Conservation (phyloP, 768 basidiomycete genomes). For the Trametes cubensis region DNA sequence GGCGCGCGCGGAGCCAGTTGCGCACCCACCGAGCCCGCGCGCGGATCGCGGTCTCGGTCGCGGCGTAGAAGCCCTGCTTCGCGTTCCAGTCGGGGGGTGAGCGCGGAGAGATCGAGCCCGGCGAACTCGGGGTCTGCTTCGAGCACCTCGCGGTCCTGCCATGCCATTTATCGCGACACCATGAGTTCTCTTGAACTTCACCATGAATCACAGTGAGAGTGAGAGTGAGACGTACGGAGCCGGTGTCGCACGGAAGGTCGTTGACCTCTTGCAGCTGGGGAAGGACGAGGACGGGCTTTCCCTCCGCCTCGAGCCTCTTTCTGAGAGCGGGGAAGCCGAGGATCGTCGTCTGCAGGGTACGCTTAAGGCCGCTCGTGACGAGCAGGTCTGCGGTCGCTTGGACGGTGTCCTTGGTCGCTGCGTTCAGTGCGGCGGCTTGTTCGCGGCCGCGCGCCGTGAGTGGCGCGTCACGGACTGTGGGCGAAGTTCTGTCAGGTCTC, state of each 20-base stretch:
- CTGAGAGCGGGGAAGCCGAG: slow-evolving; percentile 30
- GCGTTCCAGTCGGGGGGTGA: slow-evolving; percentile 34
- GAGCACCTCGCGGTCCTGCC: slow-evolving; percentile 31
- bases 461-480: slow-evolving; percentile 32
- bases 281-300: slow-evolving; percentile 30
- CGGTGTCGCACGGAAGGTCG: slow-evolving; percentile 33
- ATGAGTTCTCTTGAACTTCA: background rate
- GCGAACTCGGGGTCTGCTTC: slow-evolving; percentile 34
- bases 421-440: slow-evolving; percentile 30
- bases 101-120: slow-evolving; percentile 32
- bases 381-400: slow-evolving; percentile 32
- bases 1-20: slow-evolving; percentile 32
- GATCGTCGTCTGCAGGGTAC: slow-evolving; percentile 33
- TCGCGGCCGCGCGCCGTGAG: slow-evolving; percentile 31
- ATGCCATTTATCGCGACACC: background rate
- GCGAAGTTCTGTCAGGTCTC: background rate
- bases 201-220: background rate
- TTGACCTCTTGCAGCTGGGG: slow-evolving; percentile 36
- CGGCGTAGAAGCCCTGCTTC: slow-evolving; percentile 32
- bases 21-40: slow-evolving; percentile 33
- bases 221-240: slow-evolving; percentile 28
- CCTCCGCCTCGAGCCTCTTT: slow-evolving; percentile 29
- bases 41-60: slow-evolving; percentile 22
- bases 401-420: slow-evolving; percentile 28
- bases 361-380: slow-evolving; percentile 30